Conservation (phyloP, 441 rosid genomes). For the Pelargonium australe region DNA sequence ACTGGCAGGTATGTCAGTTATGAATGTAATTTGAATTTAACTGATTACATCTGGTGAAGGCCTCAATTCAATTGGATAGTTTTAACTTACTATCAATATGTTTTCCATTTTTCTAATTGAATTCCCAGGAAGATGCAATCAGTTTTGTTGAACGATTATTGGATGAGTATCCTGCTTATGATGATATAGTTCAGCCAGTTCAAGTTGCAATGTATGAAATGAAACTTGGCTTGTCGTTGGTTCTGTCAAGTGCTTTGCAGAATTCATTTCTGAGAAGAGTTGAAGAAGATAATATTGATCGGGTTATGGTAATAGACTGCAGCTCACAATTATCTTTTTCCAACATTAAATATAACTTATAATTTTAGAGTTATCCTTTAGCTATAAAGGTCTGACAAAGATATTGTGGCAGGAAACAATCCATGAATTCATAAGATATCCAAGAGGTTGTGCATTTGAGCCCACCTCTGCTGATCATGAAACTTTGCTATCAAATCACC, state of each 20-base stretch:
- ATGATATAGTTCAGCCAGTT: conserved; percentile 78
- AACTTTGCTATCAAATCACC: conserved; percentile 30
- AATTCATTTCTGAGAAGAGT: conserved; percentile 33
- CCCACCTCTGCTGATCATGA: conserved; percentile 27
- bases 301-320: conserved; percentile 48
- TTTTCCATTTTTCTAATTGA: conserved; percentile 18
- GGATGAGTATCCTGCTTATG: conserved; percentile 56
- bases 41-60: background rate
- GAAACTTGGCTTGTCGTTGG: conserved; percentile 74
- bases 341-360: background rate
- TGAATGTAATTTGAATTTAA: conserved; percentile 6
- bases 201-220: conserved; percentile 93
- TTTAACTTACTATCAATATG: background rate
- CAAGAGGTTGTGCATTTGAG: conserved; percentile 38
- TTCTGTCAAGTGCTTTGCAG: conserved; percentile 46
- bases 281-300: conserved; percentile 42
- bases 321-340: conserved; percentile 11
- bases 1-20: conserved; percentile 70
- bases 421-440: conserved; percentile 75
- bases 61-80: background rate
- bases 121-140: conserved; percentile 65
- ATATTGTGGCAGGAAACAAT: conserved; percentile 56
- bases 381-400: conserved; percentile 23
- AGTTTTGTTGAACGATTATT: conserved; percentile 58
- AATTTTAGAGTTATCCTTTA: background rate